A percentile compares a stretch with the other conserved stretches of the same genome.
phyloP scores from a whole-genome alignment of 1,284 basidiomycete species.

The Rhodotorula sp. region DNA sequence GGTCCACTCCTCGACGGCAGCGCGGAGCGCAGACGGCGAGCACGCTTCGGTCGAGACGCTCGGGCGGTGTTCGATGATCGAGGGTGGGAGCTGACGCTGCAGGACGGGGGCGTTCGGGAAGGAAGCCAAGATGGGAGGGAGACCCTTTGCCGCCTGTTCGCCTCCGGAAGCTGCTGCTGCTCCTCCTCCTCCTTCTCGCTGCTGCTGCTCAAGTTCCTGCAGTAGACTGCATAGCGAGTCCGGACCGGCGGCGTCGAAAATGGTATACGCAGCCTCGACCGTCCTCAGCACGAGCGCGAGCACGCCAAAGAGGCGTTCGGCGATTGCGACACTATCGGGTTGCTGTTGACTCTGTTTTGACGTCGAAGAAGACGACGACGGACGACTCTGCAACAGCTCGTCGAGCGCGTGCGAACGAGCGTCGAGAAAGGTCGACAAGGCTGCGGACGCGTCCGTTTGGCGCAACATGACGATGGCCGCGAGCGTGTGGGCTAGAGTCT shows the following conservation, averaged over 20 bases:
- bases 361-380: neutral
- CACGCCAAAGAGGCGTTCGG: constrained; percentile 9
- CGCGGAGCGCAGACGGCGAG: neutral
- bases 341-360: neutral
- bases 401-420: constrained; percentile 32
- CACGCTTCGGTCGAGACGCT: neutral
- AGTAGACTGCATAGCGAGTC: constrained; percentile 10
- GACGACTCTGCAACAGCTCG: constrained; percentile 13
- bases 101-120: constrained; percentile 42
- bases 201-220: constrained; percentile 17
- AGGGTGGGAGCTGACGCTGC: constrained; percentile 37
- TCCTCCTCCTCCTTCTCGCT: too few relatives aligned
- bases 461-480: constrained; percentile 41
- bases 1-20: constrained; percentile 16
- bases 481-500: constrained; percentile 37
- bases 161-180: neutral
- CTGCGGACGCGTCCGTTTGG: constrained; percentile 15
- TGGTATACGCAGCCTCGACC: constrained; percentile 26
- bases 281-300: constrained; percentile 38
- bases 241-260: constrained; percentile 20
- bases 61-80: constrained; percentile 38
- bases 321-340: neutral
- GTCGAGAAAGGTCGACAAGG: constrained; percentile 35
- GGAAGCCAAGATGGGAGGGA: constrained; percentile 30
- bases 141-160: constrained; percentile 3